A percentile compares a stretch with the other conserved stretches of the same genome.
Evolutionary conservation across 441 rosid genomes (phyloP).

Genomic region (Pelargonium citronellum): DNA sequence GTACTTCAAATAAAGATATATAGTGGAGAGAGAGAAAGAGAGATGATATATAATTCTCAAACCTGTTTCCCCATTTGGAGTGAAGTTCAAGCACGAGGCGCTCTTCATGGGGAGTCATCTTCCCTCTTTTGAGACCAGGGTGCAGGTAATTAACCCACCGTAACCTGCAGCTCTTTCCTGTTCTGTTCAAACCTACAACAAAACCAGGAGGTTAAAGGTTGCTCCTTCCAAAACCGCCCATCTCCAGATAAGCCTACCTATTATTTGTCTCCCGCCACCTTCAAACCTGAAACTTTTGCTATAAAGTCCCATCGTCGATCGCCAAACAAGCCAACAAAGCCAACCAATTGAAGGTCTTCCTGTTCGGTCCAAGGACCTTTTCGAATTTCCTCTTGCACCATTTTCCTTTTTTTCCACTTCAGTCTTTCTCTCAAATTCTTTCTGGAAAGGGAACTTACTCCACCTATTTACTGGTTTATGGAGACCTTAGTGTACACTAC

Average conservation of each 20-base stretch:
- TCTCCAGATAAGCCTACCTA: constrained; percentile 61
- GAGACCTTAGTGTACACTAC: constrained; percentile 17
- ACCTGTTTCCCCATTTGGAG: constrained; percentile 95
- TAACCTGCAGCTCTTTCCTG: constrained; percentile 98
- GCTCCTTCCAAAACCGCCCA: constrained; percentile 47
- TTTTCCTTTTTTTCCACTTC: constrained; percentile 36
- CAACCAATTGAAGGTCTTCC: constrained; percentile 71
- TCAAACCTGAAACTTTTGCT: constrained; percentile 99
- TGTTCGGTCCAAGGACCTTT: constrained; percentile 98
- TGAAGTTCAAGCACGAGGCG: constrained; percentile 84
- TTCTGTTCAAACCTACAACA: constrained; percentile 96
- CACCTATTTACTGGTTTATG: neutral
- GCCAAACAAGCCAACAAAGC: constrained; percentile 85
- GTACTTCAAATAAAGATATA: neutral
- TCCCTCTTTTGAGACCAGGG: constrained; percentile 86
- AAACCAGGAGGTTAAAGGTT: constrained; percentile 53
- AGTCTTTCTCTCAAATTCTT: constrained; percentile 17
- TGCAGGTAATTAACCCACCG: constrained; percentile 98
- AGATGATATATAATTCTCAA: constrained; percentile 18
- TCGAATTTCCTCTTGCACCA: constrained; percentile 58
- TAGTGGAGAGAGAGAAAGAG: neutral
- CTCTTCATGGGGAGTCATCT: constrained; percentile 92
- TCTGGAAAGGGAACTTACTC: constrained; percentile 6
- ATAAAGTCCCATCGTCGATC: constrained; percentile 98
- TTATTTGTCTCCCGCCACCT: constrained; percentile 92